phyloP scores from a whole-genome alignment of 257 asterid species.

The Lantana camara region DNA sequence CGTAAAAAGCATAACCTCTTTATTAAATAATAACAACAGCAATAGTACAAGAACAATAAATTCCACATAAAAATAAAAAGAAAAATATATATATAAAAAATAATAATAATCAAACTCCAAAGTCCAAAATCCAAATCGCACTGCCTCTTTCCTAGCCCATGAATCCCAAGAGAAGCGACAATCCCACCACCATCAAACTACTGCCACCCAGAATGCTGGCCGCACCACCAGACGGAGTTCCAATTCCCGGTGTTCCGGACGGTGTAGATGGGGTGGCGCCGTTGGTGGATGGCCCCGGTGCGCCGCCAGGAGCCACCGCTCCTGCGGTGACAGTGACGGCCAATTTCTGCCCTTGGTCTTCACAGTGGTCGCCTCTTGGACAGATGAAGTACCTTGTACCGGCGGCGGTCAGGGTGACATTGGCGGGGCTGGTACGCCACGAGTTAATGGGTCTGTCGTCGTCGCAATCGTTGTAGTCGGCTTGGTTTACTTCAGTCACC shows the following conservation, averaged over 20 bases:
- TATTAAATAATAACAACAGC: slow-evolving; percentile 25
- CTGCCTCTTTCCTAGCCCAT: slow-evolving; percentile 82
- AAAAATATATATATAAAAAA: too few species aligned
- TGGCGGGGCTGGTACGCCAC: slow-evolving; percentile 39
- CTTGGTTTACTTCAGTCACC: slow-evolving; percentile 45
- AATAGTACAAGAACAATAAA: slow-evolving; percentile 17
- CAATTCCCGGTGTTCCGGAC: too few species aligned
- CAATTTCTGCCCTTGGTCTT: slow-evolving; percentile 49
- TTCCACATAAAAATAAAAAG: slow-evolving; percentile 8
- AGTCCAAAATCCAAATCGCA: slow-evolving; percentile 37
- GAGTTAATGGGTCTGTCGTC: slow-evolving; percentile 33
- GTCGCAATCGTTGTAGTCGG: slow-evolving; percentile 46
- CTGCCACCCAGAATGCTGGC: slow-evolving; percentile 34
- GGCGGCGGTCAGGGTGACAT: slow-evolving; percentile 36
- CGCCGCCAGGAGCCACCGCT: slow-evolving; percentile 26
- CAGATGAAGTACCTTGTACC: slow-evolving; percentile 61
- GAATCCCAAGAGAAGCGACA: slow-evolving; percentile 38
- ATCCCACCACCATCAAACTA: slow-evolving; percentile 32
- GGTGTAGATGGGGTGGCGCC: slow-evolving; percentile 35
- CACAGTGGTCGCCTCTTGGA: slow-evolving; percentile 52
- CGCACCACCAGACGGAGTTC: slow-evolving; percentile 32
- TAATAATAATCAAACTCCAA: background rate
- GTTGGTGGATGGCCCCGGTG: slow-evolving; percentile 27
- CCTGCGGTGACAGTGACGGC: slow-evolving; percentile 45
- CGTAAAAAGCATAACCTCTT: slow-evolving; percentile 4